These are phyloP conservation scores for Penicillium verhagenii DNA, from an alignment of 495 filamentous ascomycete species.

Conservation along the genomic window DNA sequence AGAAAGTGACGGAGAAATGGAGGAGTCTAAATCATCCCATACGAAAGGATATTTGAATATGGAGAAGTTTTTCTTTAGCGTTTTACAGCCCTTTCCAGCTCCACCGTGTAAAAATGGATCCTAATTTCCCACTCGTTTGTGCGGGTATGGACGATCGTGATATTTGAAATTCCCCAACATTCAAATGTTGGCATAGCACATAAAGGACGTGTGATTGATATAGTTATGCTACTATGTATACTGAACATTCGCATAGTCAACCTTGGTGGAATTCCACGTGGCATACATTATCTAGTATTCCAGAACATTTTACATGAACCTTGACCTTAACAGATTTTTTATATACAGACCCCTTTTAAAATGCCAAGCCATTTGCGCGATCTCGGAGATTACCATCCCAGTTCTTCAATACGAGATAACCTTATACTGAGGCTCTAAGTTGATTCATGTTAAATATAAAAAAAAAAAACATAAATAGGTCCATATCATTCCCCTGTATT, in stretches of 20 bases:
- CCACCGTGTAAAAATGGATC: slow-evolving; percentile 12
- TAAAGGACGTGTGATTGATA: too few relatives aligned
- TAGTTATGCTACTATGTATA: too few relatives aligned
- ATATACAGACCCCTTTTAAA: background rate
- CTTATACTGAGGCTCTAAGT: background rate
- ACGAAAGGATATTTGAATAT: background rate
- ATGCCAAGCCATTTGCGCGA: background rate
- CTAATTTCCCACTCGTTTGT: slow-evolving; percentile 26
- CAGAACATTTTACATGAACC: too few relatives aligned
- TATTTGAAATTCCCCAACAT: too few relatives aligned
- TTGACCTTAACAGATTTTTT: too few relatives aligned
- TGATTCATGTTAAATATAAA: too few relatives aligned
- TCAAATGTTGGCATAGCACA: too few relatives aligned
- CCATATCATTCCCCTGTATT: too few relatives aligned
- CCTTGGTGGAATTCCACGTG: background rate
- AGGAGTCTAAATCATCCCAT: background rate
- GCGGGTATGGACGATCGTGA: slow-evolving; percentile 6
- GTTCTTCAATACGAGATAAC: background rate
- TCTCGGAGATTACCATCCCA: background rate
- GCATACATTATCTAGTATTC: background rate
- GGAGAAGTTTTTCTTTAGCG: slow-evolving; percentile 17
- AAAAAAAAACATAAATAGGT: background rate
- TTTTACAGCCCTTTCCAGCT: slow-evolving; percentile 16
- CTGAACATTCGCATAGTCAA: too few relatives aligned
- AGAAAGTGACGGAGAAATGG: background rate